Evolutionary conservation across 257 asterid species (phyloP).

Genomic region (Echium plantagineum): DNA sequence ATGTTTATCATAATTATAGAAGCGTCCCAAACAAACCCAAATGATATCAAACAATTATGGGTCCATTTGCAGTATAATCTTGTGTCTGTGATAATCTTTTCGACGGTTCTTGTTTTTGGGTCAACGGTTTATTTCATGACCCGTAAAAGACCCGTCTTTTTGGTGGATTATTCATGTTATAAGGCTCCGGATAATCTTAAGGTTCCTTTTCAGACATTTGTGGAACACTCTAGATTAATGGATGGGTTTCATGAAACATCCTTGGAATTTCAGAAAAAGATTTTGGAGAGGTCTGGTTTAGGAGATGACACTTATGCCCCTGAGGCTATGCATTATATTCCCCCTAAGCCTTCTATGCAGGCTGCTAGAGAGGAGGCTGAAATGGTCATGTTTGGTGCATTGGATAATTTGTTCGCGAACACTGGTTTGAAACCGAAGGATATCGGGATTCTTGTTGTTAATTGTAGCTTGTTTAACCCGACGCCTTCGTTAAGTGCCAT

Average conservation of each 20-base stretch:
- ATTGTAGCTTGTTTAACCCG: constrained; percentile 9
- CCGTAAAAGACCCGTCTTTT: background rate
- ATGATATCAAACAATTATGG: background rate
- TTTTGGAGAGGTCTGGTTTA: background rate
- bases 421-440: constrained; percentile 1
- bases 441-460: constrained; percentile 3
- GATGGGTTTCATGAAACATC: background rate
- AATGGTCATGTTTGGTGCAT: constrained; percentile 1
- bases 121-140: constrained; percentile 6
- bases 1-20: background rate
- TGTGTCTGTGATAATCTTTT: constrained; percentile 1
- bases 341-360: background rate
- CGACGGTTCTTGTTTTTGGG: constrained; percentile 2
- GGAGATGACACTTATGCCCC: background rate
- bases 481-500: constrained; percentile 1
- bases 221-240: background rate
- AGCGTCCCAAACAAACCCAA: background rate
- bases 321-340: background rate
- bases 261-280: background rate
- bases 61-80: constrained; percentile 4
- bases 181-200: background rate
- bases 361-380: constrained; percentile 7
- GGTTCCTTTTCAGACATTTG: background rate
- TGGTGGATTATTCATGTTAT: background rate
- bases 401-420: constrained; percentile 4